Evolutionary conservation across 192 early-diverging fungal genomes (phyloP), one percentile per base, ranked within the genome.

Genomic region (Umbelopsis ramanniana): DNA sequence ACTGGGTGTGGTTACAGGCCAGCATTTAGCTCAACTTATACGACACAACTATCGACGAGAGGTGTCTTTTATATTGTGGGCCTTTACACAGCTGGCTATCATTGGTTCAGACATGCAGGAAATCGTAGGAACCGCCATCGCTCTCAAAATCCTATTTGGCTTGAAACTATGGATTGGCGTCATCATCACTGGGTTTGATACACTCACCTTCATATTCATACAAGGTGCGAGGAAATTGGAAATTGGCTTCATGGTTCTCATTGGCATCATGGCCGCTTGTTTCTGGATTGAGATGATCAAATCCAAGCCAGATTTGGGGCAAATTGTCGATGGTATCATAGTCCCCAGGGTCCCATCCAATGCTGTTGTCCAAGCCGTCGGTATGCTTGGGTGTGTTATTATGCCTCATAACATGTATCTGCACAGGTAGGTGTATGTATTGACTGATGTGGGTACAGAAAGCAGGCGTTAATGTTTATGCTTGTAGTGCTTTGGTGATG

Each of bases 331-430:
- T 29, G 90, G 90, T 15, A 76, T 91, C 3, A 22, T 86, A 23
- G 60, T 88, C 12, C 90, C 90, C 7, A 54, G 75, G 4, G 86
- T 91, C 29, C 90, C 90, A 3, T 10, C 53, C 12, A 79, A 78
- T 52, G 85, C 90, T 10, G 82, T 81, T 1, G 85, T 89, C 22
- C 89, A 91, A 68, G 89, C 89, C 7, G 89, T 89, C 23, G 90
- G 87, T 10, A 87, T 91, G 73, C 74, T 91, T 22, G 90, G 90
- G 3, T 86, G 86, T 4, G 86, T 91, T 2, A 88, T 91, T 53
- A 97, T 97, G 95, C 95, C 95, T 7, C 95, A 97, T 78, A 94
- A 95, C 74, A 83, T 97, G 67, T 97, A 89, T 76, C 81, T 97
- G 46, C 95, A 97, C 75, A 93, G 91, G 78, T 75, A 72, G 69